Percentiles rank a stretch among this genome's conserved stretches.
phyloP scores from a whole-genome alignment of 2,329 filamentous ascomycete species.

The Alternaria consortialis region DNA sequence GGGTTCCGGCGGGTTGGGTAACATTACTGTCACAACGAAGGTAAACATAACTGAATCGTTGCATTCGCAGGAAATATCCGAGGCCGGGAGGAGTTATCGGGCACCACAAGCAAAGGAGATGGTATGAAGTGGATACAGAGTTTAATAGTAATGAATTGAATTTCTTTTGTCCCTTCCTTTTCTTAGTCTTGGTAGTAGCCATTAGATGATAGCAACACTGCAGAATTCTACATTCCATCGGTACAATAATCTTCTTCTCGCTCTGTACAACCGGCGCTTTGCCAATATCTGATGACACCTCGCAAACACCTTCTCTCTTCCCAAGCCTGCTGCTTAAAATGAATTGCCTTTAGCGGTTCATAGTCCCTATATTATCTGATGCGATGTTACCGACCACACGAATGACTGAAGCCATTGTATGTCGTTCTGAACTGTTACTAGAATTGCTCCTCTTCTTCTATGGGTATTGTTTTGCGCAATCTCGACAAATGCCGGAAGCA shows the following conservation, averaged over 20 bases:
- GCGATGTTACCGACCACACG: neutral
- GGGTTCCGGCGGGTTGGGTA: neutral
- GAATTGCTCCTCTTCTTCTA: neutral
- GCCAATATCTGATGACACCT: neutral
- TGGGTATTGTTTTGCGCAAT: neutral
- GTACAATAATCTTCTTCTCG: neutral
- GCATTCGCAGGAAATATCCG: neutral
- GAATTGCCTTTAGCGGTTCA: neutral
- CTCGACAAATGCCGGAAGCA: neutral
- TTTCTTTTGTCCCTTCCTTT: neutral
- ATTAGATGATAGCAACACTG: neutral
- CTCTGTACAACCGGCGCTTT: neutral
- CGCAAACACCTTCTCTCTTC: neutral
- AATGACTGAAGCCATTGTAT: neutral
- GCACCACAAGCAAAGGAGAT: constrained; percentile 3
- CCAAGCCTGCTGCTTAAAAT: neutral
- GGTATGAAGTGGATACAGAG: neutral
- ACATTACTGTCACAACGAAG: constrained; percentile 23
- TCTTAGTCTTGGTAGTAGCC: neutral
- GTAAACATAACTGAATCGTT: constrained; percentile 22
- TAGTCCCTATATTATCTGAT: neutral
- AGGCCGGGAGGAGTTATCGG: neutral
- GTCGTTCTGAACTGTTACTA: neutral
- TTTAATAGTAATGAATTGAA: neutral
- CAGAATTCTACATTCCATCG: neutral